Conservation (phyloP, 2,329 filamentous ascomycete genomes). For the Ascochyta pisi region DNA sequence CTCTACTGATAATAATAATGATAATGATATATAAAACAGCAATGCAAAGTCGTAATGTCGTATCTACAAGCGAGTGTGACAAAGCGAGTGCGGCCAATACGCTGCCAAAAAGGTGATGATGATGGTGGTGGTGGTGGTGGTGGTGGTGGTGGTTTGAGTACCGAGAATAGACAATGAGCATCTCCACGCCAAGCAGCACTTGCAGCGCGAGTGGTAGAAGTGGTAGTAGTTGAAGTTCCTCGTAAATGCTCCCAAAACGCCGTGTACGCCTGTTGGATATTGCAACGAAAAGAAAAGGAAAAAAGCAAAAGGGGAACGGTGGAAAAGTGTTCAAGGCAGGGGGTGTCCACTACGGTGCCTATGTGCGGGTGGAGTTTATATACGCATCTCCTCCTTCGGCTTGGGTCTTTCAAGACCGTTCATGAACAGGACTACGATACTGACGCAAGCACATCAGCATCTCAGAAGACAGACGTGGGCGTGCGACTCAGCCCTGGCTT, state of each 20-base stretch:
- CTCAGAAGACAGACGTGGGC: constrained; percentile 41
- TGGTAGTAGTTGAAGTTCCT: not conserved
- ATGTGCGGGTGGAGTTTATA: constrained; percentile 13
- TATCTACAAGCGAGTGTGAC: constrained; percentile 18
- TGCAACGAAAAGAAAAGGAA: not conserved
- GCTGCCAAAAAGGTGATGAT: not conserved
- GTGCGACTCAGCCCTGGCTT: constrained; percentile 36
- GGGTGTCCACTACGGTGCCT: constrained; percentile 14
- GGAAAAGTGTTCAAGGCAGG: not conserved
- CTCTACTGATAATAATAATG: not conserved
- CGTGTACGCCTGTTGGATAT: not conserved
- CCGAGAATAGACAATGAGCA: not conserved
- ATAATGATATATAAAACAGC: not conserved
- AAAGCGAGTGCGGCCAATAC: constrained; percentile 10
- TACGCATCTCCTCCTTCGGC: not conserved
- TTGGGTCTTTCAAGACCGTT: too few species aligned
- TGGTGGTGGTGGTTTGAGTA: not conserved
- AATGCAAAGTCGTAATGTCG: constrained; percentile 12
- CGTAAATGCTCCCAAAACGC: constrained; percentile 15
- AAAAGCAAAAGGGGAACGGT: not conserved
- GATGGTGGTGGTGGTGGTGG: not conserved
- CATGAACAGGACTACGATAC: not conserved
- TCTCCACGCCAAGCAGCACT: constrained; percentile 16
- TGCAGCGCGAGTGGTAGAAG: constrained; percentile 4
- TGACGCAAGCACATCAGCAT: not conserved